phyloP scores from a whole-genome alignment of 1,284 basidiomycete genomes.

The Agaricales sp. region DNA sequence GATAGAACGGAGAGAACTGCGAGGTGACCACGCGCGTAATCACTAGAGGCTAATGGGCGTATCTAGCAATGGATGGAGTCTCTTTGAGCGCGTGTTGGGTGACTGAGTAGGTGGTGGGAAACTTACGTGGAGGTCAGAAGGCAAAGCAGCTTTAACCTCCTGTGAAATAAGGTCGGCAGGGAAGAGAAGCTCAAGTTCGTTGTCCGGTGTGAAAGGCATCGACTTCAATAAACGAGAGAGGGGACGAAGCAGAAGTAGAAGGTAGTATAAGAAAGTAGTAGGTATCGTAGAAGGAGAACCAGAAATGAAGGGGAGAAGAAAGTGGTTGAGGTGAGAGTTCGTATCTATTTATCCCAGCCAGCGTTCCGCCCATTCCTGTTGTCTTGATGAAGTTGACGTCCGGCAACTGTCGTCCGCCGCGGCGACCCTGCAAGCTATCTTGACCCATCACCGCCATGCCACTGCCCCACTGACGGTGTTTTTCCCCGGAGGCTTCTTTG shows the following conservation, averaged over 20 bases:
- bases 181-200: conserved; percentile 69
- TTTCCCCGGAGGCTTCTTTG: not conserved
- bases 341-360: too few species aligned
- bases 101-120: conserved; percentile 7
- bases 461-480: not conserved
- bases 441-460: not conserved
- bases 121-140: conserved; percentile 44
- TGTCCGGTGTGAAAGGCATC: conserved; percentile 49
- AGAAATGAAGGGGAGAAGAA: not conserved
- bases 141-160: conserved; percentile 47
- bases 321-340: not conserved
- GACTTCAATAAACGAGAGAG: not conserved
- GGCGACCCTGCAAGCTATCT: too few species aligned
- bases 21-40: conserved; percentile 63
- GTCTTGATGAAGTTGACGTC: too few species aligned
- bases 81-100: conserved; percentile 3
- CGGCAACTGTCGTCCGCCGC: not conserved
- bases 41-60: conserved; percentile 71
- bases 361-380: too few species aligned
- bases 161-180: conserved; percentile 53
- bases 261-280: conserved; percentile 25
- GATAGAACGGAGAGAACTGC: conserved; percentile 76
- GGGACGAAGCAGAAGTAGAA: not conserved
- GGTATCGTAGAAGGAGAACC: not conserved
- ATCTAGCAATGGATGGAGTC: conserved; percentile 38